These are phyloP conservation scores for Fusarium musae DNA, from an alignment of 2,329 filamentous ascomycete genomes.

Conservation along the genomic window DNA sequence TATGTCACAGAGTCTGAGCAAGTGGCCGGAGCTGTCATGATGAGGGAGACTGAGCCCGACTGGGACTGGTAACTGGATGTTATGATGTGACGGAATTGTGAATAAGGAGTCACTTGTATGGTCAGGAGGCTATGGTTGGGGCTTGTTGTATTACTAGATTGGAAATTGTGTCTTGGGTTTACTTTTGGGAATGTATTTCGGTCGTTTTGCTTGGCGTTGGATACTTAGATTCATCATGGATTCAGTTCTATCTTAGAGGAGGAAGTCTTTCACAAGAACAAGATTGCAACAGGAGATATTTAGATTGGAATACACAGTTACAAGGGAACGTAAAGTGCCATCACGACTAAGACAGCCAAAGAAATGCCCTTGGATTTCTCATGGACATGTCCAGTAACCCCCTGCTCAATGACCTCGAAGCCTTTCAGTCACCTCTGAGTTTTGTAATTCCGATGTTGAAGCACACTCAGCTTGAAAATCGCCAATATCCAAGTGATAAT, in stretches of 20 bases:
- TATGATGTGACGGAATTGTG: neutral
- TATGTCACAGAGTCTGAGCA: slow-evolving; percentile 56
- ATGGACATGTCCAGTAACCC: neutral
- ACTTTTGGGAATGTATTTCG: neutral
- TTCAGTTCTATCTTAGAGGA: neutral
- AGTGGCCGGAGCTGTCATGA: slow-evolving; percentile 56
- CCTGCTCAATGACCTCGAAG: neutral
- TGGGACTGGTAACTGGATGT: slow-evolving; percentile 49
- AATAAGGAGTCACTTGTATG: neutral
- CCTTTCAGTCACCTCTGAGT: neutral
- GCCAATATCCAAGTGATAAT: neutral
- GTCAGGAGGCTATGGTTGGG: neutral
- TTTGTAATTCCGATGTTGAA: neutral
- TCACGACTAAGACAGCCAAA: neutral
- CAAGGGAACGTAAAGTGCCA: neutral
- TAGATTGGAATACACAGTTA: neutral
- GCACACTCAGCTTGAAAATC: neutral
- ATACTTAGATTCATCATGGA: neutral
- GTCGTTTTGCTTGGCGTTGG: slow-evolving; percentile 5
- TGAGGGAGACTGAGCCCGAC: slow-evolving; percentile 54
- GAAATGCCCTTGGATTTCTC: neutral
- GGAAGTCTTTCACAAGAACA: neutral
- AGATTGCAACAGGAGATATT: neutral
- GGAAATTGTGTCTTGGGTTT: neutral
- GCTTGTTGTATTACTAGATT: neutral